phyloP scores from a whole-genome alignment of 148 eudicot species.

The Tetragonia tetragonoides region DNA sequence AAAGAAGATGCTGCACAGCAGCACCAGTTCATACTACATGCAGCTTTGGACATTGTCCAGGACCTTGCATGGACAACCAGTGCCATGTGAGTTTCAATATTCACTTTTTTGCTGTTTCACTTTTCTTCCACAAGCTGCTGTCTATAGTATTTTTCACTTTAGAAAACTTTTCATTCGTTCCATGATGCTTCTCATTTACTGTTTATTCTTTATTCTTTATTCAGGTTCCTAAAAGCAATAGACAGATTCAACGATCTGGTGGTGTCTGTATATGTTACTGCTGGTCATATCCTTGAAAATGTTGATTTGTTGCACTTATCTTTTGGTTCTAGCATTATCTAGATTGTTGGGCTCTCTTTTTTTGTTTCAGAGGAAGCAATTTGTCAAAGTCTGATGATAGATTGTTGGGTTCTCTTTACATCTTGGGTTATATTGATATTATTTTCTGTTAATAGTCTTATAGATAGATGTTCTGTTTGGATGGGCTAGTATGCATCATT shows the following conservation, averaged over 20 bases:
- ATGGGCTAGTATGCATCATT: not conserved
- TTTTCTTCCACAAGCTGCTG: not conserved
- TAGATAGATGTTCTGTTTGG: not conserved
- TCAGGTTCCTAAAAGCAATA: conserved; percentile 93
- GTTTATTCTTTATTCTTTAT: conserved; percentile 8
- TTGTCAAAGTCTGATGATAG: no score
- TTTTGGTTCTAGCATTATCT: not conserved
- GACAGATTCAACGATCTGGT: conserved; percentile 95
- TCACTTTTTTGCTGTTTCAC: not conserved
- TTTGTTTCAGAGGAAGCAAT: no score
- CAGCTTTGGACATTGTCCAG: conserved; percentile 92
- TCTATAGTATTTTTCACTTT: not conserved
- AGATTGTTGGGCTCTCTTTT: not conserved
- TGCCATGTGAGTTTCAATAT: conserved; percentile 67
- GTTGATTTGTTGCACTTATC: not conserved
- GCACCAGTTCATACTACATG: conserved; percentile 93
- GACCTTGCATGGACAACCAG: conserved; percentile 99
- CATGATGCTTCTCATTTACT: conserved; percentile 8
- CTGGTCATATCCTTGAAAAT: conserved; percentile 91
- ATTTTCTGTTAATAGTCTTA: not conserved
- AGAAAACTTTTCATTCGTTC: not conserved
- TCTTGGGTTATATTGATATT: not conserved
- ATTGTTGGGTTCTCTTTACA: not conserved
- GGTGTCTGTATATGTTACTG: conserved; percentile 96
- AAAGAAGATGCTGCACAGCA: conserved; percentile 93